Base-by-base conservation (phyloP, 2,329 filamentous ascomycete species). In the Leptodontidium sp. region DNA sequence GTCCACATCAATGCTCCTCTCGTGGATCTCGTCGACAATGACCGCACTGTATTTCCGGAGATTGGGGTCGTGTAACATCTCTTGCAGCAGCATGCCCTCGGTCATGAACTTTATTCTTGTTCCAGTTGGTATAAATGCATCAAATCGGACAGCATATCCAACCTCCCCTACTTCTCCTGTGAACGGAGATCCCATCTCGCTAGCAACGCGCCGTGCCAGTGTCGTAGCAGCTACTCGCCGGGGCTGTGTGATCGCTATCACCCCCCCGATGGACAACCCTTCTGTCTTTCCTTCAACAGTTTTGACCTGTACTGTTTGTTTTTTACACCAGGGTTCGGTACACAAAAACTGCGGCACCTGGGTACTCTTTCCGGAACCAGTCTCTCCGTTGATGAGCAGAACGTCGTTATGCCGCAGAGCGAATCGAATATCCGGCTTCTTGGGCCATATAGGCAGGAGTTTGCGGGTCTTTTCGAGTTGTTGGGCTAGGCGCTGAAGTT, bases 11-110 rank as follows among this genome's bases (percentile, higher is more conserved):
- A 98, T 88, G 73, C 94, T 97, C 74, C 96, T 87, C 82, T 99
- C 96, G 82, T 99, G 96, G 14, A 99, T 96, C 80, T 99, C 96
- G 80, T 99, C 96, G 8, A 99, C 93, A 21, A 99, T 86, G 0
- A 99, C 86, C 3, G 91, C 94, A 76, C 93, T 97, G 78, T 99
- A 99, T 77, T 93, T 90, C 40, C 87, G 88, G 76, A 99, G 84
- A 76, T 90, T 85, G 0, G 93, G 93, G 79, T 99, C 96, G 64
- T 91, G 87, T 69, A 99, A 81, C 80, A 99, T 91, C 80, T 99
- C 97, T 79, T 98, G 94, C 15, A 99, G 84, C 63, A 99, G 84
- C 90, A 97, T 98, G 75, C 96, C 96, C 80, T 99, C 97, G 0
- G 96, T 99, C 71, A 99, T 83, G 75, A 94, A 99, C 78, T 98